Base-by-base conservation (phyloP, 257 asterid species). In the Orobanche coerulescens region DNA sequence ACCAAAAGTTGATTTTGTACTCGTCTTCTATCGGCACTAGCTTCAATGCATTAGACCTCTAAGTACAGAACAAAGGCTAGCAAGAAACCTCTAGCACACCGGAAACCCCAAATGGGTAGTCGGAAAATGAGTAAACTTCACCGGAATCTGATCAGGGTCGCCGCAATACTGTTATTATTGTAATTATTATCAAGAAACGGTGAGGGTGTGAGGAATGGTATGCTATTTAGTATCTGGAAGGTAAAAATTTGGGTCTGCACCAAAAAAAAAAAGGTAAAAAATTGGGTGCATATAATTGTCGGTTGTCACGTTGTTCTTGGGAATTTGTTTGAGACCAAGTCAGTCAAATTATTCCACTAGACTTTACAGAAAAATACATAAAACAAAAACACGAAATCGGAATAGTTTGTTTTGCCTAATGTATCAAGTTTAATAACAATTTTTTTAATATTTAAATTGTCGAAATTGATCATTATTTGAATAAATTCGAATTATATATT, bases 71-170 rank as follows among this genome's bases (percentile, higher is more conserved):
- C 64, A 62, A n/a, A 67, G 28, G 40, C 58, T 13, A 6, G 14
- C 23, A n/a, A 31, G 4, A 31, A 68, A 62, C 13, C 39, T 42
- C 33, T 14, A 33, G 61, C 16, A 47, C 10, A 68, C 9, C 30
- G 58, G 55, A 71, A 68, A 64, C 44, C 74, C 58, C 56, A 55
- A 65, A 59, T 61, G 75, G 76, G 78, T 55, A 28, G 61, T 66
- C 72, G 54, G 65, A 26, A 68, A 80, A 51, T 23, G 31, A 48
- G 43, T 47, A 58, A 26, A 22, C 0, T 47, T 36, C 47, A 23
- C 75, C 78, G 69, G 65, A 76, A 78, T 62, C 73, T 61, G 71
- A 73, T 70, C 67, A 64, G 81, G 67, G 58, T 50, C 23, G 58
- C 63, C 37, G 56, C 67, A 50, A 69, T 42, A 64, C 53, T 40